Percentiles rank a stretch among this genome's conserved stretches.
Evolutionary conservation across 352 stramenopile species (phyloP).

Genomic region (Pythium coloratum): DNA sequence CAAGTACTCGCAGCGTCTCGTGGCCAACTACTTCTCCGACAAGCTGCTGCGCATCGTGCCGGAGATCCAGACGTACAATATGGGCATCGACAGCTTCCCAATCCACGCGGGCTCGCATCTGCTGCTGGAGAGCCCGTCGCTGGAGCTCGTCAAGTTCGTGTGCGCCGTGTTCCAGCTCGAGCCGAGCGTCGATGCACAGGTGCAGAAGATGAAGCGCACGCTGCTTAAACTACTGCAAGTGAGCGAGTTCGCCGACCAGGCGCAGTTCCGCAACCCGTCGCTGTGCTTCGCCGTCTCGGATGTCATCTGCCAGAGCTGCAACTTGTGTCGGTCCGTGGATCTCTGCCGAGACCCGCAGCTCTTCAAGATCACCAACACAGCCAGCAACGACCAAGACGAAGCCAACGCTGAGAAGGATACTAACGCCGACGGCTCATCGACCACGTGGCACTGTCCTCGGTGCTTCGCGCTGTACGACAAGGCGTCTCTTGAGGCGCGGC

Average conservation of each 20-base stretch:
- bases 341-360: conserved; percentile 93
- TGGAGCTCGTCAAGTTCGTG: conserved; percentile 98
- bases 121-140: conserved; percentile 76
- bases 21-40: conserved; percentile 74
- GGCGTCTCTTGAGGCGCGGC: conserved; percentile 85
- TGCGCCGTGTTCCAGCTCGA: conserved; percentile 94
- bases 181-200: conserved; percentile 85
- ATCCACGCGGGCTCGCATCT: conserved; percentile 87
- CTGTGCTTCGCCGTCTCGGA: conserved; percentile 95
- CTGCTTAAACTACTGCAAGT: conserved; percentile 83
- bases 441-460: conserved; percentile 90
- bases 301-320: conserved; percentile 96
- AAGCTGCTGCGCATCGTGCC: conserved; percentile 79
- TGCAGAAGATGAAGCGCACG: conserved; percentile 90
- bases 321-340: conserved; percentile 95
- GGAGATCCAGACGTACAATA: conserved; percentile 72
- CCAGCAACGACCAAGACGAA: conserved; percentile 27
- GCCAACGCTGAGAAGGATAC: conserved; percentile 30
- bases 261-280: conserved; percentile 93
- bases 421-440: conserved; percentile 20
- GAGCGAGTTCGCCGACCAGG: conserved; percentile 77
- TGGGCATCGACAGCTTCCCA: conserved; percentile 73
- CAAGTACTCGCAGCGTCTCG: conserved; percentile 71
- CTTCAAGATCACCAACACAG: conserved; percentile 69
- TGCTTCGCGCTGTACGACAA: conserved; percentile 92